A percentile compares a stretch with the other conserved stretches of the same genome.
These are phyloP conservation scores for Psilocybe azurescens DNA, from an alignment of 768 basidiomycete genomes.

Conservation along the genomic window DNA sequence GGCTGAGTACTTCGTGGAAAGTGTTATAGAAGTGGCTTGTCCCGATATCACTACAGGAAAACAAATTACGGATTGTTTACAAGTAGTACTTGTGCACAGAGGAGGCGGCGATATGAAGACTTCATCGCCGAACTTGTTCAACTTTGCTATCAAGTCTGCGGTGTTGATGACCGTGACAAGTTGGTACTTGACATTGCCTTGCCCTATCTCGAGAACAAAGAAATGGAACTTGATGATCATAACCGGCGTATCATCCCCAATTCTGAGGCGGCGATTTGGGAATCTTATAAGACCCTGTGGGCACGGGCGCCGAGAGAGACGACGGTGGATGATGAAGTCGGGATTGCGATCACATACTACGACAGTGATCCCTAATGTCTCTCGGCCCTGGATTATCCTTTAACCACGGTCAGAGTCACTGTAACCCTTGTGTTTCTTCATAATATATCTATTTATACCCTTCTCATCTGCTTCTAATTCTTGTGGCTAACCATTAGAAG, in stretches of 20 bases:
- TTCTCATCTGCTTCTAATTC: neutral
- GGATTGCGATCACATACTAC: constrained; percentile 9
- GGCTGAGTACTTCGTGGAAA: constrained; percentile 11
- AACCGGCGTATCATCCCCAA: constrained; percentile 14
- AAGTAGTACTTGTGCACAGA: constrained; percentile 17
- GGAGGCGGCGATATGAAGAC: constrained; percentile 20
- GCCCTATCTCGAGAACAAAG: constrained; percentile 11
- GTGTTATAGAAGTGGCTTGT: constrained; percentile 18
- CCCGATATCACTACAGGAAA: constrained; percentile 10
- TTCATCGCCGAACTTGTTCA: constrained; percentile 17
- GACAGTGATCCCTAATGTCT: no score
- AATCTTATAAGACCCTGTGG: constrained; percentile 22
- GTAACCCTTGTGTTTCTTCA: neutral
- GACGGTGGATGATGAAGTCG: constrained; percentile 20
- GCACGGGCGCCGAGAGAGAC: constrained; percentile 15
- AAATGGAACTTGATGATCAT: constrained; percentile 16
- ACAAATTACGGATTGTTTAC: constrained; percentile 20
- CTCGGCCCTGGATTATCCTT: no score
- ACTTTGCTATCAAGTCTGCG: constrained; percentile 19
- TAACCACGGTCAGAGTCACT: no score
- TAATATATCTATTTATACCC: neutral
- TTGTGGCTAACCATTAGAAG: neutral
- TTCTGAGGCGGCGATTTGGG: constrained; percentile 11
- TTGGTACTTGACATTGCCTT: constrained; percentile 11
- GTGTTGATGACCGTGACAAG: constrained; percentile 14